A percentile compares a stretch with the other conserved stretches of the same genome.
phyloP scores from a whole-genome alignment of 805 yeast genomes.

The Cyberlindnera mrakii region DNA sequence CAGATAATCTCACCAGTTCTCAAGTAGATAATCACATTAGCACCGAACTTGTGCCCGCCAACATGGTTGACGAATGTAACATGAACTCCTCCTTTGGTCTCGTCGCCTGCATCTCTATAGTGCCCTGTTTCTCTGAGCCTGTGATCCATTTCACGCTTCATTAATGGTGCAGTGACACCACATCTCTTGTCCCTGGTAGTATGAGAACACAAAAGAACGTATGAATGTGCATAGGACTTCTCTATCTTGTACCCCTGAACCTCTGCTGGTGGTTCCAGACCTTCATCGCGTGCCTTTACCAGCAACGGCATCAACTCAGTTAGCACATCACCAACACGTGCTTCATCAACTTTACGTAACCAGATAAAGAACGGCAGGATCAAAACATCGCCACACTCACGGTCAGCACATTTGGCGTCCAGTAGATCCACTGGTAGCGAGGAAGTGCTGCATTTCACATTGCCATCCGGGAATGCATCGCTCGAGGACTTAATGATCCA shows the following conservation, averaged over 20 bases:
- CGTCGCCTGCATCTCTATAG: conserved; percentile 72
- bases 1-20: conserved; percentile 73
- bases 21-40: conserved; percentile 75
- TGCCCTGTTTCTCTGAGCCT: conserved; percentile 66
- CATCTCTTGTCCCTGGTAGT: conserved; percentile 87
- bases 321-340: conserved; percentile 85
- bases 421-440: conserved; percentile 45
- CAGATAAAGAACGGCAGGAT: conserved; percentile 72
- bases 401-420: conserved; percentile 36
- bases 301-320: conserved; percentile 62
- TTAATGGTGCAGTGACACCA: conserved; percentile 88
- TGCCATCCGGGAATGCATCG: conserved; percentile 16
- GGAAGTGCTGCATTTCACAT: conserved; percentile 47
- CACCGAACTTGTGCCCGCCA: conserved; percentile 95
- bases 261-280: conserved; percentile 12
- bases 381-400: conserved; percentile 51
- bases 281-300: conserved; percentile 22
- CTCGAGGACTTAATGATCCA: conserved; percentile 26
- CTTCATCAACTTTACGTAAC: conserved; percentile 44
- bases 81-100: conserved; percentile 65
- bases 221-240: conserved; percentile 36
- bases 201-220: conserved; percentile 82
- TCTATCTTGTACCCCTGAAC: conserved; percentile 26
- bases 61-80: conserved; percentile 77
- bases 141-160: conserved; percentile 72